Base-by-base conservation (phyloP, 495 filamentous ascomycete genomes). In the Friedmanniomyces simplex region DNA sequence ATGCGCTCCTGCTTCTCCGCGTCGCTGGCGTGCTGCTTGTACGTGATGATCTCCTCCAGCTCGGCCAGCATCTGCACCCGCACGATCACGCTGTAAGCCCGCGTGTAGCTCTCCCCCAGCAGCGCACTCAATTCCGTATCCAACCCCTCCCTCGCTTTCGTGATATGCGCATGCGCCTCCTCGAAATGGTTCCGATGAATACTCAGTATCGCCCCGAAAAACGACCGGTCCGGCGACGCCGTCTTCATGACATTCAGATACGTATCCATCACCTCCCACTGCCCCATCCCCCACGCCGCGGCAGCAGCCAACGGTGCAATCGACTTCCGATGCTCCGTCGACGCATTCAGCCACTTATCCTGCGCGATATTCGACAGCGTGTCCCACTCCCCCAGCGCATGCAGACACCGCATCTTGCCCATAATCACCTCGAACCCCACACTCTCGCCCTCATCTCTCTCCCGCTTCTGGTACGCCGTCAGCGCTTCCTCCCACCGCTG, bases 401-500 rank as follows among this genome's bases (percentile, higher is more conserved):
- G 94, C 41, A 96, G 73, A 79, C 93, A 99, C 18, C 94, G 85
- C 93, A 99, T 99, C 71, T 98, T 97, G 58, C 93, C 93, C 89
- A 97, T 96, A 5, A 91, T 91, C 34, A 96, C 84, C 53, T 96
- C 91, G 59, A 97, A 86, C 0, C 86, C 87, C 6, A 79, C 74
- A 2, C 82, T 79, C 10, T 78, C 77, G 12, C 76, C 80, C 46
- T 95, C 87, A 10, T 84, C 79, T 54, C 69, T 73, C 61, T 88
- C 85, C 18, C 89, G 83, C 58, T 87, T 82, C 59, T 89, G 83
- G 63, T 97, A 98, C 39, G 90, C 91, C 51, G 82, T 80, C 59
- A 98, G 77, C n/a, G 93, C 93, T 70, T 98, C 93, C 63, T 98
- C 93, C 94, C 94, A 98, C 50, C 93, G 86, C 66, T 96, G 87